phyloP scores from a whole-genome alignment of 257 asterid genomes.

The Primulina tabacum region DNA sequence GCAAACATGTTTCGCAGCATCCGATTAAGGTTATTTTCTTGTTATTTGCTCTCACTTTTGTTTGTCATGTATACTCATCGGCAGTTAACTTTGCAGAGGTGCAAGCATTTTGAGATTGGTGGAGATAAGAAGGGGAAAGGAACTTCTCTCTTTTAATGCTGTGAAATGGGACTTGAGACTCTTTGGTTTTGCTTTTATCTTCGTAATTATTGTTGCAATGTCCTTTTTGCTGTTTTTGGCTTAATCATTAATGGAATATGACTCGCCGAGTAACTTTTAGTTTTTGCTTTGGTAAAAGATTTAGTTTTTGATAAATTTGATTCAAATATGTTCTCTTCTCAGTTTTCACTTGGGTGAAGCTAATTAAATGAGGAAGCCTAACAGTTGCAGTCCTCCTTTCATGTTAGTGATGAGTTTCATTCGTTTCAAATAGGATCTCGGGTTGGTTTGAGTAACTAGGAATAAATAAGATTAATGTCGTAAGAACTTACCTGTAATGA shows the following conservation, averaged over 20 bases:
- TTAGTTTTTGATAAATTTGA: background rate
- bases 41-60: background rate
- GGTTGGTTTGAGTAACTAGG: background rate
- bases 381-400: background rate
- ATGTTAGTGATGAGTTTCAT: too few relatives aligned
- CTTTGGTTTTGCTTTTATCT: background rate
- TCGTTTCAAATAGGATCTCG: background rate
- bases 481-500: too few relatives aligned
- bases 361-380: background rate
- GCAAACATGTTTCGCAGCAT: constrained; percentile 45
- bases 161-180: background rate
- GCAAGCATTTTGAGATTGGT: background rate
- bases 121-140: constrained; percentile 1
- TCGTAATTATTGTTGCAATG: background rate
- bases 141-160: background rate
- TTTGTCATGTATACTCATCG: background rate
- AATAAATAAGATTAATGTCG: too few relatives aligned
- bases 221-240: background rate
- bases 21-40: constrained; percentile 33
- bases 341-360: background rate
- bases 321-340: background rate
- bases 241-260: background rate
- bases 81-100: background rate
- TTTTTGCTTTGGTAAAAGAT: background rate
- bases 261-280: background rate